Conservation (phyloP, 352 stramenopile genomes). For the Globisporangium cederbergense region DNA sequence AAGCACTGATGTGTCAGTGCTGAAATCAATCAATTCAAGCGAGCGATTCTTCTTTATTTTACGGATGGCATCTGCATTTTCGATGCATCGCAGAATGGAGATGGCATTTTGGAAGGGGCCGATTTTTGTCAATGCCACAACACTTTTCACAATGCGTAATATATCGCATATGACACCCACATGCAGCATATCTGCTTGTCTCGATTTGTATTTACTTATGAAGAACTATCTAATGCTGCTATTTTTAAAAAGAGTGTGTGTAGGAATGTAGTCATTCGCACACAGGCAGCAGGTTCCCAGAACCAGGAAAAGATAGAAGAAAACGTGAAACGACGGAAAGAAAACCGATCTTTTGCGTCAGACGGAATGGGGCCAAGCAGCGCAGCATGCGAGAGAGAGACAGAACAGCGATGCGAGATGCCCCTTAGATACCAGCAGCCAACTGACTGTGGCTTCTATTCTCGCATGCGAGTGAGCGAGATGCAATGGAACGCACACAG, state of each 20-base stretch:
- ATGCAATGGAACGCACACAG: constrained; percentile 1
- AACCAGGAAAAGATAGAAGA: constrained; percentile 10
- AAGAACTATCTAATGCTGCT: not conserved
- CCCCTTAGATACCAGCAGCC: not conserved
- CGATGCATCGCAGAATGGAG: not conserved
- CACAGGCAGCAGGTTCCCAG: not conserved
- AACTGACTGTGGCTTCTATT: not conserved
- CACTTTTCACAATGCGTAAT: not conserved
- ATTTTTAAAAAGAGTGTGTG: not conserved
- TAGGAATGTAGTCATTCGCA: not conserved
- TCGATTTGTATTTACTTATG: not conserved
- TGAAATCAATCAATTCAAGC: constrained; percentile 2
- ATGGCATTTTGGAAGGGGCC: constrained; percentile 3
- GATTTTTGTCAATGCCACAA: not conserved
- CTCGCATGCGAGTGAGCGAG: not conserved
- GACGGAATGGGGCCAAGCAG: not conserved
- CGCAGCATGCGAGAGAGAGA: constrained; percentile 3
- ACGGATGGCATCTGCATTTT: not conserved
- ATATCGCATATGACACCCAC: not conserved
- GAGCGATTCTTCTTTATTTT: constrained; percentile 1
- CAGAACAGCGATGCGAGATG: not conserved
- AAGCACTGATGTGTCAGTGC: not conserved
- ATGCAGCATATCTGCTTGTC: not conserved
- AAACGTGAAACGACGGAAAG: constrained; percentile 3
- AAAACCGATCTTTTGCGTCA: constrained; percentile 10